Conservation (phyloP, 2,329 filamentous ascomycete species). For the Penicillium sp. region DNA sequence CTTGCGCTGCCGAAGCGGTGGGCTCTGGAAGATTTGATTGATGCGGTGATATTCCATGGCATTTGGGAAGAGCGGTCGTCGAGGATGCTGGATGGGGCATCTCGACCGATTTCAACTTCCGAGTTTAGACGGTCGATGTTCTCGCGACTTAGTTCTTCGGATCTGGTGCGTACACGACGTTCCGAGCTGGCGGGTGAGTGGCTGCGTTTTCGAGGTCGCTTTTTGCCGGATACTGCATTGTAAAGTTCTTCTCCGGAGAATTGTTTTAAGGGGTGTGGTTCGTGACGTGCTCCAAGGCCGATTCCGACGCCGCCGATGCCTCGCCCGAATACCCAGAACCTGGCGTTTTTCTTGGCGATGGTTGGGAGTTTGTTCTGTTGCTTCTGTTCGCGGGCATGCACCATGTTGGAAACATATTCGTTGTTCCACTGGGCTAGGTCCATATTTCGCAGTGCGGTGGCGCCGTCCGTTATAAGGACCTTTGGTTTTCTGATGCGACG, state of each 20-base stretch:
- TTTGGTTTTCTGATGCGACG: conserved; percentile 26
- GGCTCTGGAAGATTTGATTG: conserved; percentile 55
- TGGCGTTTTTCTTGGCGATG: conserved; percentile 64
- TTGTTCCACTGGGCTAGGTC: conserved; percentile 60
- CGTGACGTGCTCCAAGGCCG: conserved; percentile 44
- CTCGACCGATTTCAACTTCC: conserved; percentile 69
- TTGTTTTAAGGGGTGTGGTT: conserved; percentile 55
- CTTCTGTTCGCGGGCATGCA: conserved; percentile 48
- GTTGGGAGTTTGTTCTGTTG: conserved; percentile 41
- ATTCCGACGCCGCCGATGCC: conserved; percentile 59
- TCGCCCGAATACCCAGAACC: conserved; percentile 60
- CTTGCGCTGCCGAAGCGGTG: conserved; percentile 39
- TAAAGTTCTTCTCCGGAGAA: conserved; percentile 62
- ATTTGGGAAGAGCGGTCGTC: conserved; percentile 68
- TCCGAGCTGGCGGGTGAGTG: conserved; percentile 25
- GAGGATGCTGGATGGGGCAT: conserved; percentile 65
- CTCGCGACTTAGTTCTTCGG: conserved; percentile 37
- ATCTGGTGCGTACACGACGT: conserved; percentile 43
- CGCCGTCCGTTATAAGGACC: conserved; percentile 50
- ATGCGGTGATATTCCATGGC: conserved; percentile 68
- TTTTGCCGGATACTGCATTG: conserved; percentile 48
- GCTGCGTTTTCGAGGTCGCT: conserved; percentile 37
- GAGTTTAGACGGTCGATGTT: conserved; percentile 20
- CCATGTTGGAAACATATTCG: conserved; percentile 65
- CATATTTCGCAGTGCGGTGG: conserved; percentile 56